These are phyloP conservation scores for Ophiostoma ips DNA, from an alignment of 2,329 filamentous ascomycete species.

Conservation along the genomic window DNA sequence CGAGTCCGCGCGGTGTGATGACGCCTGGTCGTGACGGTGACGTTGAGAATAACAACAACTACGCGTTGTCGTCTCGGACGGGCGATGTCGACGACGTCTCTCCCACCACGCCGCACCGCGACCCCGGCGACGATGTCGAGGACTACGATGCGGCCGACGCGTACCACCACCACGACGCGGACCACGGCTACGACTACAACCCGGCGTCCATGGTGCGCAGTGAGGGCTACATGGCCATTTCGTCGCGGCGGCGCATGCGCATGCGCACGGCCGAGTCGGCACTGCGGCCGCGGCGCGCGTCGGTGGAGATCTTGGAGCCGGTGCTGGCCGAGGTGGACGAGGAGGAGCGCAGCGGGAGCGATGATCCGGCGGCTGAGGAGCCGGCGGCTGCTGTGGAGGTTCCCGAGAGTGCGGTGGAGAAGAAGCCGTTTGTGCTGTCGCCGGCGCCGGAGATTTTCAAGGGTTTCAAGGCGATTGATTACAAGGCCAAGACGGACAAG, in stretches of 20 bases:
- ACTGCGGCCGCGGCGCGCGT: neutral
- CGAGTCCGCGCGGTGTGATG: slow-evolving; percentile 8
- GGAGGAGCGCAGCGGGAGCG: neutral
- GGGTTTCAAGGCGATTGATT: neutral
- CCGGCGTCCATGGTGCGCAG: slow-evolving; percentile 5
- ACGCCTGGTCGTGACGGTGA: slow-evolving; percentile 7
- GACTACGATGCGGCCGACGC: neutral
- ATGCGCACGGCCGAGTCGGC: slow-evolving; percentile 1
- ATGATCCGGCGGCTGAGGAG: neutral
- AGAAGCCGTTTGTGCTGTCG: neutral
- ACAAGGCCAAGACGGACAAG: neutral
- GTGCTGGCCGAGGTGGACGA: neutral
- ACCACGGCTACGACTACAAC: neutral
- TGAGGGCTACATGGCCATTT: neutral
- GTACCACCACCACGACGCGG: neutral
- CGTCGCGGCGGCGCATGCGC: neutral
- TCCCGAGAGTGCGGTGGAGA: neutral
- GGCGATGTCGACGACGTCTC: neutral
- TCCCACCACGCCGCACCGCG: neutral
- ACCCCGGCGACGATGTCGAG: neutral
- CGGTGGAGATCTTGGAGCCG: neutral
- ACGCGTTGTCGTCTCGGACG: neutral
- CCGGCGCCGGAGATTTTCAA: neutral
- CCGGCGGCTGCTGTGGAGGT: neutral
- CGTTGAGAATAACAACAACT: too few species aligned